Conservation (phyloP, 1,284 basidiomycete genomes). For the Malassezia japonica region DNA sequence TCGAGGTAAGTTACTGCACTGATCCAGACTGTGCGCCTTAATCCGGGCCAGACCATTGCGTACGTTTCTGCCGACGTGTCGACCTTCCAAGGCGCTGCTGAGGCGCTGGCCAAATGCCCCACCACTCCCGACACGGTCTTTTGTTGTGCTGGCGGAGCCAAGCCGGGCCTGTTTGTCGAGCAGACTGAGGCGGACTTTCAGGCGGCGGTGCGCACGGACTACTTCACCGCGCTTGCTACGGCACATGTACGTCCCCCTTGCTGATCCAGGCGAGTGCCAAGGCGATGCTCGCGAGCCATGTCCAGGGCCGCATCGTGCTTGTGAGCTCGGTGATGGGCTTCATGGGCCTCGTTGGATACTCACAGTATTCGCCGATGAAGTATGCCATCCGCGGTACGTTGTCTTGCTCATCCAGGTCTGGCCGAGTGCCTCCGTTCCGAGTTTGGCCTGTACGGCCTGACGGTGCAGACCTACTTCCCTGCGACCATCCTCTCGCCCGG, state of each 20-base stretch:
- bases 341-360: slow-evolving; percentile 72
- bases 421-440: slow-evolving; percentile 78
- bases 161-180: slow-evolving; percentile 66
- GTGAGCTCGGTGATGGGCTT: slow-evolving; percentile 72
- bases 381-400: slow-evolving; percentile 71
- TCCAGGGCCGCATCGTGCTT: slow-evolving; percentile 64
- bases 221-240: slow-evolving; percentile 60
- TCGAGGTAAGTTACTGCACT: slow-evolving; percentile 55
- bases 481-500: slow-evolving; percentile 75
- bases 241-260: slow-evolving; percentile 62
- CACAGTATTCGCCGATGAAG: slow-evolving; percentile 78
- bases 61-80: slow-evolving; percentile 39
- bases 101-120: slow-evolving; percentile 17
- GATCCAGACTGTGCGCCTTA: slow-evolving; percentile 15
- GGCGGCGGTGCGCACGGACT: slow-evolving; percentile 51
- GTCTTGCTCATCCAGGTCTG: slow-evolving; percentile 55
- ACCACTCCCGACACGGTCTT: slow-evolving; percentile 62
- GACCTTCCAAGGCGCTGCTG: slow-evolving; percentile 30
- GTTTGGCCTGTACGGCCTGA: slow-evolving; percentile 66
- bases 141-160: slow-evolving; percentile 63
- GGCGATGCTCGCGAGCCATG: slow-evolving; percentile 59
- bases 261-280: slow-evolving; percentile 53
- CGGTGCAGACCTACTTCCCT: slow-evolving; percentile 77
- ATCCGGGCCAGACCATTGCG: slow-evolving; percentile 16
- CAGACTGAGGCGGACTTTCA: slow-evolving; percentile 57